Percentiles rank a stretch among this genome's conserved stretches.
phyloP scores from a whole-genome alignment of 495 filamentous ascomycete genomes.

The Physcia stellaris region DNA sequence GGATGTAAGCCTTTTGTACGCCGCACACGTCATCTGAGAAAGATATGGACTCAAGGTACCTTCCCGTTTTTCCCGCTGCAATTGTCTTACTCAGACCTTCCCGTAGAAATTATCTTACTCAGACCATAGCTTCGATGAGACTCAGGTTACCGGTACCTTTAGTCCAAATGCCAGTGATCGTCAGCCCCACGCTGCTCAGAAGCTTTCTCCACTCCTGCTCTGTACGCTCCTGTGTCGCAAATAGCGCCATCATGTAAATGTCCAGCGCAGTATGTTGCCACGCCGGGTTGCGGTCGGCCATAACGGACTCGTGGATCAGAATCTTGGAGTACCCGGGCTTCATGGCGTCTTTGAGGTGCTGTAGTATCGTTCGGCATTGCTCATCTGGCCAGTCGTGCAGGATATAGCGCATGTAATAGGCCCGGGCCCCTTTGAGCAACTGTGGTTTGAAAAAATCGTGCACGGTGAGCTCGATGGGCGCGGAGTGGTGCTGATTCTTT shows the following conservation, averaged over 20 bases:
- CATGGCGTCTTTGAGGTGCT: constrained; percentile 24
- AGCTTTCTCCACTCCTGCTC: constrained; percentile 22
- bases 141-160: background rate
- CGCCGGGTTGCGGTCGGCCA: constrained; percentile 23
- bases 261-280: constrained; percentile 26
- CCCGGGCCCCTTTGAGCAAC: constrained; percentile 21
- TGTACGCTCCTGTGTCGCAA: constrained; percentile 24
- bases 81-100: too few species aligned
- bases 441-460: constrained; percentile 34
- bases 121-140: background rate
- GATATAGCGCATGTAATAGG: constrained; percentile 29
- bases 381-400: constrained; percentile 37
- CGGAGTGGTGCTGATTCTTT: constrained; percentile 10
- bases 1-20: too few species aligned
- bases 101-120: too few species aligned
- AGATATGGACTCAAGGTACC: too few species aligned
- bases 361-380: constrained; percentile 24
- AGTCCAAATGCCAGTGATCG: background rate
- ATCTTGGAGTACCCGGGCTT: constrained; percentile 27
- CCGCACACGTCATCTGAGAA: too few species aligned
- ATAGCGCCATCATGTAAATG: constrained; percentile 24
- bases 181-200: constrained; percentile 11
- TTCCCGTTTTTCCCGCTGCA: too few species aligned
- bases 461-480: constrained; percentile 18
- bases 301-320: constrained; percentile 24